Evolutionary conservation across 306 rosid genomes (phyloP), one percentile per base, ranked within the genome.

Genomic region (Cicer judaicum): DNA sequence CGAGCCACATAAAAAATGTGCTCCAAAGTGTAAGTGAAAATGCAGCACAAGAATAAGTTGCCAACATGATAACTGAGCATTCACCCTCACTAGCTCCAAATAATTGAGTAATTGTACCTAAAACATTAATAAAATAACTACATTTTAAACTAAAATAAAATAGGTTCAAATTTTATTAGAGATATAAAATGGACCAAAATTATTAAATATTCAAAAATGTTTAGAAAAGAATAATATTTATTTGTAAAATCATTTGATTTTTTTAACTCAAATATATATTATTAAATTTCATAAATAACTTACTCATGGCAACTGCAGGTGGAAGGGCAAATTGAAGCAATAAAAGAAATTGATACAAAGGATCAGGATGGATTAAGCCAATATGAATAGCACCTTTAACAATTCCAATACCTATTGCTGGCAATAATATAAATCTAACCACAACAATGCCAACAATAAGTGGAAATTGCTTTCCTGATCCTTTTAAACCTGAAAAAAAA

Each of bases 271-370:
- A 19, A 19, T 19, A 19, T 19, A 29, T 21, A 21, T 12, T 0
- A 59, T 6, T 29, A 53, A 10, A 12, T 21, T 53, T 42, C 40
- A 46, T 46, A 38, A 16, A 16, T 5, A 36, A 73, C 79, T 83
- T 73, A 84, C 83, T 77, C 8, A 80, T 29, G 50, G 74, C 4
- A 5, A 69, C 40, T 12, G 87, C 87, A 68, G 87, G 85, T 38
- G 85, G 87, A 53, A 84, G 53, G 24, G 85, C 80, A 48, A 21
- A 80, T n/a, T 80, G 87, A 73, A 84, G 80, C 10, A 84, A 72
- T 9, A 84, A 64, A 68, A 77, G 54, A 54, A 84, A 84, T 11
- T 84, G 52, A 73, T 84, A 80, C 9, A 84, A 68, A 5, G 87
- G 87, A 62, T 80, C 85, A 38, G 52, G 38, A 36, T 73, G 84